Evolutionary conservation across 2,329 filamentous ascomycete species (phyloP).

Genomic region (Botrytis fabae): DNA sequence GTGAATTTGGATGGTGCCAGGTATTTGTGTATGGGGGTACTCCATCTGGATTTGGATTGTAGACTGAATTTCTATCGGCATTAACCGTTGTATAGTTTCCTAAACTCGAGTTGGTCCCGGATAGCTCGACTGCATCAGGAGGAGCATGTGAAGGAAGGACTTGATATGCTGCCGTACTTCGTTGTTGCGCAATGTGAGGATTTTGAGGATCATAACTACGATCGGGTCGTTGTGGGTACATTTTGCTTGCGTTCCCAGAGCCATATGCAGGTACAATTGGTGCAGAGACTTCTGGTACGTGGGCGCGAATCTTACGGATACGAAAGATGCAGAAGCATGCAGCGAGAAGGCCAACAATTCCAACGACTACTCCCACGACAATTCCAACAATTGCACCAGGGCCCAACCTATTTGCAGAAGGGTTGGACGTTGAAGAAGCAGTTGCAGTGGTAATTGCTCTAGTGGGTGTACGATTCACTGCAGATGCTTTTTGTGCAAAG

Average conservation of each 20-base stretch:
- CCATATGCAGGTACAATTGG: conserved; percentile 13
- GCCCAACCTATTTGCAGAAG: conserved; percentile 34
- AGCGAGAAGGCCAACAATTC: not conserved
- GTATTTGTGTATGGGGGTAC: not conserved
- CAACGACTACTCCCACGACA: conserved; percentile 41
- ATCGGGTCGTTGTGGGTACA: conserved; percentile 24
- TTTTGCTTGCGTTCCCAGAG: conserved; percentile 4
- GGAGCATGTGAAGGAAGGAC: conserved; percentile 11
- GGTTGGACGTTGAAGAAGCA: conserved; percentile 34
- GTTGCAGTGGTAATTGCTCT: conserved; percentile 39
- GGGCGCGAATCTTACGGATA: conserved; percentile 4
- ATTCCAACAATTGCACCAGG: conserved; percentile 49
- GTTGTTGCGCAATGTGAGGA: conserved; percentile 18
- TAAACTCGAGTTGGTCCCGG: conserved; percentile 3
- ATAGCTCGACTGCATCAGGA: conserved; percentile 6
- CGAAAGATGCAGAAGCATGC: conserved; percentile 42
- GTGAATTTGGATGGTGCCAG: conserved; percentile 16
- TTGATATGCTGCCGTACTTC: not conserved
- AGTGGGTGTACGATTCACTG: conserved; percentile 52
- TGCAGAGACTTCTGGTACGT: conserved; percentile 16
- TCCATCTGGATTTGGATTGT: not conserved
- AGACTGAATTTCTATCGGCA: not conserved
- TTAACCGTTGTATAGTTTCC: not conserved
- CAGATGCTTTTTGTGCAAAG: conserved; percentile 52
- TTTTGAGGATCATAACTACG: conserved; percentile 24